A percentile compares a stretch with the other conserved stretches of the same genome.
These are phyloP conservation scores for Aspergillus hancockii DNA, from an alignment of 495 filamentous ascomycete species.

Conservation along the genomic window DNA sequence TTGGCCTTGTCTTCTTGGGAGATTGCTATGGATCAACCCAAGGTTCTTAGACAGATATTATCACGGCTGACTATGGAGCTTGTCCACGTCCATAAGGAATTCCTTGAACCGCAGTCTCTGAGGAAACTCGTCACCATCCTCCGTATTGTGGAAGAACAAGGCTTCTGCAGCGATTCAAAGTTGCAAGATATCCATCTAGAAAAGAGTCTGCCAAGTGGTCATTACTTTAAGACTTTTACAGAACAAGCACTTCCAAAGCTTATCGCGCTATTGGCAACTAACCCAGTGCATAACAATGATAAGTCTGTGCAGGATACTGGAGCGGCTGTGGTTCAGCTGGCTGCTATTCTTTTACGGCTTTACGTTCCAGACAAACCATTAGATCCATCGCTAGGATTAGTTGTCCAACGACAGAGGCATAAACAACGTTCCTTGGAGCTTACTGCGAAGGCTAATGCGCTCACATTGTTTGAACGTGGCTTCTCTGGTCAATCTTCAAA, in stretches of 20 bases:
- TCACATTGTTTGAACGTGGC: constrained; percentile 62
- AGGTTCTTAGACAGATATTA: constrained; percentile 48
- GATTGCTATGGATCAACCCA: constrained; percentile 47
- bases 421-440: constrained; percentile 55
- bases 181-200: constrained; percentile 23
- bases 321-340: constrained; percentile 39
- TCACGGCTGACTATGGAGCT: constrained; percentile 51
- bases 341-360: constrained; percentile 59
- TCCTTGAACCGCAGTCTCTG: constrained; percentile 35
- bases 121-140: constrained; percentile 30
- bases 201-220: constrained; percentile 25
- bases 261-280: constrained; percentile 26
- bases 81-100: constrained; percentile 42
- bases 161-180: constrained; percentile 14
- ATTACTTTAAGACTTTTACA: constrained; percentile 39
- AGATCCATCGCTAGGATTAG: constrained; percentile 79
- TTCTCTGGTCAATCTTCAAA: constrained; percentile 70
- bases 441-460: constrained; percentile 54
- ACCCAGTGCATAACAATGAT: constrained; percentile 10
- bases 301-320: constrained; percentile 27
- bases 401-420: constrained; percentile 69
- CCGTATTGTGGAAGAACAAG: constrained; percentile 27
- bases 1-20: constrained; percentile 48
- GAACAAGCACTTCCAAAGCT: constrained; percentile 35
- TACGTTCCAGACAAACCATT: constrained; percentile 85